Percentiles rank a stretch among this genome's conserved stretches.
These are phyloP conservation scores for Xylaria bambusicola DNA, from an alignment of 495 filamentous ascomycete species.

Conservation along the genomic window DNA sequence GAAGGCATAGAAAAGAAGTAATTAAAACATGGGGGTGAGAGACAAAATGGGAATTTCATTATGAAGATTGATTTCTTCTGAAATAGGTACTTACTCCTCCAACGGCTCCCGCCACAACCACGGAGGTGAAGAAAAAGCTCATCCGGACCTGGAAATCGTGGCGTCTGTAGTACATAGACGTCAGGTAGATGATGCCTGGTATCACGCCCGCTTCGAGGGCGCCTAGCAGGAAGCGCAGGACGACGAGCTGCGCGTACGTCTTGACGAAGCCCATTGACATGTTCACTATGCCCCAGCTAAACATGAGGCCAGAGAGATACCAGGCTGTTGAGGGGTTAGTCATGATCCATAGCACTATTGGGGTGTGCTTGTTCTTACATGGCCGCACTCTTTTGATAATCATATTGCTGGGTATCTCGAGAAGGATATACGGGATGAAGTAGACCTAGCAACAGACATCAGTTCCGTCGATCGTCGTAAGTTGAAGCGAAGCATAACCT, in stretches of 20 bases:
- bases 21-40: too few species aligned
- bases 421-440: conserved; percentile 64
- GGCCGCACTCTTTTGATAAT: conserved; percentile 48
- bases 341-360: neutral
- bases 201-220: conserved; percentile 61
- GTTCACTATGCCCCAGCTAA: conserved; percentile 58
- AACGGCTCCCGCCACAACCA: conserved; percentile 61
- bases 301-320: conserved; percentile 57
- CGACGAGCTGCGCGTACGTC: conserved; percentile 56
- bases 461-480: neutral
- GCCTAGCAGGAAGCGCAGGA: conserved; percentile 58
- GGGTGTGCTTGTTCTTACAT: conserved; percentile 16
- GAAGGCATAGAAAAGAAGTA: too few species aligned
- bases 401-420: conserved; percentile 62
- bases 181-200: conserved; percentile 57
- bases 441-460: conserved; percentile 41
- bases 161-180: conserved; percentile 64
- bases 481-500: neutral
- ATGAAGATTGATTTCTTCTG: too few species aligned
- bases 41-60: too few species aligned
- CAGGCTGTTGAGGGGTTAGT: conserved; percentile 41
- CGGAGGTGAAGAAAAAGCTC: conserved; percentile 59
- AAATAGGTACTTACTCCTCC: conserved; percentile 45
- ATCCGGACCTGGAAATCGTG: conserved; percentile 62
- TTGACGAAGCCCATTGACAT: conserved; percentile 52